Evolutionary conservation across 23 red algal genomes (phyloP), one percentile per base, ranked within the genome.

Genomic region (Chondrus crispus): DNA sequence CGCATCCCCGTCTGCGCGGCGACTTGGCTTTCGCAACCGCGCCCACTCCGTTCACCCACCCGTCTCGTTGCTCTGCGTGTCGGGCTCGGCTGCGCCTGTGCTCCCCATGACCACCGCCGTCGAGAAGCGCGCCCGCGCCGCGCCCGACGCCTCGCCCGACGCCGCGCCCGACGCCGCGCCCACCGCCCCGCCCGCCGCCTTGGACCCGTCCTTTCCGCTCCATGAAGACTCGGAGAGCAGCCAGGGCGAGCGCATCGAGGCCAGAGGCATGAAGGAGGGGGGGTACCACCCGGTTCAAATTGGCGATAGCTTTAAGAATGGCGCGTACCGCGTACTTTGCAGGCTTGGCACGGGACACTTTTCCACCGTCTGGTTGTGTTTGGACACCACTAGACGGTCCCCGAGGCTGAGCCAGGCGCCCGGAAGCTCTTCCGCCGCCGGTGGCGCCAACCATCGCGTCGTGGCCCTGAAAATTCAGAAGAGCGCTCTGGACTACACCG

Each of bases 381-480:
- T 81, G 51, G 97, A 99, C 77, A 45, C 42, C 62, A 74, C 70
- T 33, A 69, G 81, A 3, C 63, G 85, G 6, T 70, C 52, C 18
- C 71, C 37, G 9, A 26, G 71, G 28, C 71, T 48, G 37, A 24
- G 29, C 9, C 38, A 46, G 22, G 57, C 72, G 46, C 47, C 87
- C 18, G 48, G 48, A 18, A 46, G 39, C 53, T 60, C 44, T 18
- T 79, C 69, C 49, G 42, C 87, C 6, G 50, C 47, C 29, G 62
- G 46, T 29, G 46, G 50, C 3, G 29, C 37, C 26, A 66, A 32
- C 45, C n/a, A 90, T 69, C 81, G 69, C 14, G 87, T 84, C 4
- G 94, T 96, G 22, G 97, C 97, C 29, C 76, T 96, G 14, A 99
- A 99, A 72, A 93, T 99, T 71, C 97, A 99, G 82, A 96, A 95